Conservation (phyloP, 2,329 filamentous ascomycete genomes). For the Pleurostoma richardsiae region DNA sequence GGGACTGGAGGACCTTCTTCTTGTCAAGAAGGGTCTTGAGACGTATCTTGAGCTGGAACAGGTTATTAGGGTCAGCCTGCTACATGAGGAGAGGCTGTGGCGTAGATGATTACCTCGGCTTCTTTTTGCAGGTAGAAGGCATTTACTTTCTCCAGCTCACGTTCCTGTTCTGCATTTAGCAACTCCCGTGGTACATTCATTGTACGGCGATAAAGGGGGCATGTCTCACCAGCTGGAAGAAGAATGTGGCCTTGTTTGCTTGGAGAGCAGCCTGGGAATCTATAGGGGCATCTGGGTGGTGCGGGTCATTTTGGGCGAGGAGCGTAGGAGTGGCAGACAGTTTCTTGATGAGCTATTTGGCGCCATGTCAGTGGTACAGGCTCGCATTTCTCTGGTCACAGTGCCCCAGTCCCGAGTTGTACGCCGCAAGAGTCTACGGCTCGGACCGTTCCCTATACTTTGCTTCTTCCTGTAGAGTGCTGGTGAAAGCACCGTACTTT, state of each 20-base stretch:
- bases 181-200: constrained; percentile 15
- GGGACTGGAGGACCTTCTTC: constrained; percentile 83
- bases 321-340: constrained; percentile 87
- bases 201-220: constrained; percentile 6
- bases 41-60: constrained; percentile 78
- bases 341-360: constrained; percentile 87
- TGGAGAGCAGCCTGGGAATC: constrained; percentile 89
- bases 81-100: constrained; percentile 20
- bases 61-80: neutral
- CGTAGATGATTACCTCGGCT: constrained; percentile 66
- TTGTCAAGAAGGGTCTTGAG: constrained; percentile 91
- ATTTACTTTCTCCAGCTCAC: constrained; percentile 97
- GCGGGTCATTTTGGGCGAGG: constrained; percentile 64
- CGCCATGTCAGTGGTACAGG: neutral
- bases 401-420: neutral
- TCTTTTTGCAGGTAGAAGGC: constrained; percentile 97
- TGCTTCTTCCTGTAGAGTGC: too few species aligned
- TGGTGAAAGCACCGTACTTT: too few species aligned
- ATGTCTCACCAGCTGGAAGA: constrained; percentile 81
- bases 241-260: constrained; percentile 97
- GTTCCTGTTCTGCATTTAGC: constrained; percentile 63
- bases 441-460: too few species aligned
- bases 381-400: constrained; percentile 2
- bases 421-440: too few species aligned
- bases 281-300: constrained; percentile 37